Evolutionary conservation across 768 basidiomycete genomes (phyloP), one percentile per base, ranked within the genome.

Genomic region (Lentinula lateritia): DNA sequence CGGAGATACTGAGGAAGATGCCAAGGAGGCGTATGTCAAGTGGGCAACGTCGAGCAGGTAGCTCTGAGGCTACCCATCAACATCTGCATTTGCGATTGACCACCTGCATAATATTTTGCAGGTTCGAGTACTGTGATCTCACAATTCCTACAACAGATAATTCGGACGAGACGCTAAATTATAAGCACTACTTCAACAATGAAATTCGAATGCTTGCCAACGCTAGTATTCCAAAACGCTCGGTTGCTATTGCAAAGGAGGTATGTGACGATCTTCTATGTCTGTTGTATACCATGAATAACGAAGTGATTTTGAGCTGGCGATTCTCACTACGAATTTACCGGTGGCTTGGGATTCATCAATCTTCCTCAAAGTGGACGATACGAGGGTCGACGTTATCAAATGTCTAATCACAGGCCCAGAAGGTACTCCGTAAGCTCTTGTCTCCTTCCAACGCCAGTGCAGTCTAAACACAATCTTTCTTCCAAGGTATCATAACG

Each of bases 281-380:
- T 15, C 16, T 10, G 7, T n/a, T 48, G 6, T 18, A 18, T 48
- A 5, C 13, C 6, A 13, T 45, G n/a, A 8, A 36, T 52, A 28
- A 28, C 28, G 53, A 55, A 66, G 39, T 63, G 36, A 60, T 57
- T 39, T 62, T n/a, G n/a, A 94, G 93, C 86, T 97, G 63, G 94
- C 95, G 1, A 92, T 95, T 42, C 81, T 98, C 57, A 94, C 94
- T 2, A 95, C 93, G 10, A 95, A 94, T 70, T 78, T 98, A 28
- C 95, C 95, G n/a, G 88, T 93, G 13, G 89, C 92, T 6, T 97
- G 93, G 92, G 87, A 93, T 68, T 96, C 95, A 5, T 95, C 93
- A 1, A 88, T 98, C 65, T 97, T 96, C 75, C 74, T 98, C 12
- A 59, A 91, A 56, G 94, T 96, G 4, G 95, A 98, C 70, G 95